Conservation (phyloP, 768 basidiomycete species). For the Boletus sp. region DNA sequence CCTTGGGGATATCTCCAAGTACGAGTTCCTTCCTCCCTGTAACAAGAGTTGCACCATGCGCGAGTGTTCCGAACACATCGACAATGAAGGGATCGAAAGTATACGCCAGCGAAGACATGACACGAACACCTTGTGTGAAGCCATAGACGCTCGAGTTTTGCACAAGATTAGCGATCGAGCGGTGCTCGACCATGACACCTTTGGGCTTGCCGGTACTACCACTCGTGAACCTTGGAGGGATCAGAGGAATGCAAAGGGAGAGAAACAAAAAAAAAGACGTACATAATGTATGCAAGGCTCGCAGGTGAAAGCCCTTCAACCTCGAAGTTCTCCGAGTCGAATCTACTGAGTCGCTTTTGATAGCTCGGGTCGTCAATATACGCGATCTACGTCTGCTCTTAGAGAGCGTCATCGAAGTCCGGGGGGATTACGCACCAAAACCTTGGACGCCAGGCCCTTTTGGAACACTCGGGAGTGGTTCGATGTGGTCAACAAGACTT, state of each 20-base stretch:
- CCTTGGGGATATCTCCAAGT: constrained; percentile 30
- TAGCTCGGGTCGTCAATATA: constrained; percentile 32
- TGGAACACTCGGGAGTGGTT: constrained; percentile 23
- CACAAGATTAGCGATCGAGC: constrained; percentile 20
- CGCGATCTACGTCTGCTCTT: constrained; percentile 15
- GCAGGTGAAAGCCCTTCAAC: constrained; percentile 21
- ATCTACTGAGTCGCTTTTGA: constrained; percentile 19
- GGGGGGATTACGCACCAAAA: constrained; percentile 14
- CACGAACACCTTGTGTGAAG: constrained; percentile 23
- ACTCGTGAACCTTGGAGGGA: constrained; percentile 17
- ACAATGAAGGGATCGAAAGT: constrained; percentile 28
- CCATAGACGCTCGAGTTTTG: constrained; percentile 23
- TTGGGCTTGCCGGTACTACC: constrained; percentile 26
- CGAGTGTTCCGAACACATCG: constrained; percentile 19
- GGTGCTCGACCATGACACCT: constrained; percentile 24
- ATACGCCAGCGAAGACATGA: constrained; percentile 30
- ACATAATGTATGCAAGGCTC: constrained; percentile 30
- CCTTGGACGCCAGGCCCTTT: constrained; percentile 22
- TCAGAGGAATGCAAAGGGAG: not conserved
- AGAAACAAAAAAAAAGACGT: not conserved
- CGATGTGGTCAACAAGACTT: constrained; percentile 27
- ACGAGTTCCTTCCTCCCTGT: constrained; percentile 27
- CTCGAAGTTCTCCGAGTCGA: constrained; percentile 17
- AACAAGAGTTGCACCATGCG: constrained; percentile 21
- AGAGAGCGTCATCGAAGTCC: not conserved